Base-by-base conservation (phyloP, 768 basidiomycete genomes). In the Phanerodontia chrysosporium region DNA sequence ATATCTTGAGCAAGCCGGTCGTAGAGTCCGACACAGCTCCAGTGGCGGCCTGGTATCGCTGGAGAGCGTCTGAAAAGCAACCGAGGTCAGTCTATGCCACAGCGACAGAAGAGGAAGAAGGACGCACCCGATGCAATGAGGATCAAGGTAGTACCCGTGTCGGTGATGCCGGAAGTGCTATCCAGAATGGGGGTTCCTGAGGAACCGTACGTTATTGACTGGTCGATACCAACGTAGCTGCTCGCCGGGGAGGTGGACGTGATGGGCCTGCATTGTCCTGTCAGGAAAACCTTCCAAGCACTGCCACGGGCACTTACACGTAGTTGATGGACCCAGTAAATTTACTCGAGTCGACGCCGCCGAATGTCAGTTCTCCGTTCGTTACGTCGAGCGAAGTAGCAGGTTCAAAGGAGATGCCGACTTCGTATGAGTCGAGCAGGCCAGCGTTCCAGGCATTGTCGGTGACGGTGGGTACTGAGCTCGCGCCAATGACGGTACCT, bases 391-490 rank as follows among this genome's bases (percentile, higher is more conserved):
- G 46, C 2, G 64, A 59, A 13, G 58, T 60, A 1, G 62, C 62
- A 1, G 67, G 67, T 24, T 62, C 59, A 58, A 74, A 76, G 52
- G 67, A 74, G 25, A 77, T 59, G 4, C 72, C 73, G 24, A 77
- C 51, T 0, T 69, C 63, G 13, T 70, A 59, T 3, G 64, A 45
- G 3, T 49, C 48, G 46, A 76, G 75, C 10, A 54, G 51, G 28
- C 69, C 69, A 55, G 73, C 69, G 3, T 44, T 29, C 51, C 55
- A 66, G 4, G 76, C 71, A 56, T 72, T 75, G 63, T 76, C 69
- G 16, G 62, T 67, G 14, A 76, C 71, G 8, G 76, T 77, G 3
- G 72, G 70, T 4, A 18, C 13, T 21, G 35, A 13, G 32, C 22
- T 21, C 2, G 12, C 36, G 27, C 3, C 35, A 24, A n/a, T 14